Conservation (phyloP, 1,284 basidiomycete species). For the Trametes hirsuta region DNA sequence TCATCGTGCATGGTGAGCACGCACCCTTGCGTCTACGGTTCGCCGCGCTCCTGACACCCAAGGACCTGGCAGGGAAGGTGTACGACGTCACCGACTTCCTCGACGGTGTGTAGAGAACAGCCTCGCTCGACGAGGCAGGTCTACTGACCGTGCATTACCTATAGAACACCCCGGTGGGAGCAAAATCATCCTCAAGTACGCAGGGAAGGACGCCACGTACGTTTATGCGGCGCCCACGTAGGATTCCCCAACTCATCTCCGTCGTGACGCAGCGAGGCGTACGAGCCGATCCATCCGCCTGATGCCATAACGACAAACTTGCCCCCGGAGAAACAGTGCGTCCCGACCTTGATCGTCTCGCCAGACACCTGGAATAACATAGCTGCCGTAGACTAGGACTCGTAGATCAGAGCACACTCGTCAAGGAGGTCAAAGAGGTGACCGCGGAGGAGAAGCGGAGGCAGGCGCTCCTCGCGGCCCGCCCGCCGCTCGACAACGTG, state of each 20-base stretch:
- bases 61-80: conserved; percentile 52
- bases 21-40: background rate
- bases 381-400: conserved; percentile 44
- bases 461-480: conserved; percentile 41
- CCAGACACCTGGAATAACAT: background rate
- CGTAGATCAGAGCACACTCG: conserved; percentile 50
- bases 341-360: background rate
- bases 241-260: background rate
- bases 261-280: conserved; percentile 46
- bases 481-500: conserved; percentile 61
- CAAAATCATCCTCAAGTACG: conserved; percentile 69
- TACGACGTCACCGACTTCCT: conserved; percentile 77
- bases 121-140: background rate
- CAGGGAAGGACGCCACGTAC: conserved; percentile 75
- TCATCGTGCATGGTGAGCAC: conserved; percentile 67
- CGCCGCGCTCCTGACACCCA: background rate
- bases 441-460: conserved; percentile 48
- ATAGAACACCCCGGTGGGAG: conserved; percentile 57
- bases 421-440: conserved; percentile 47
- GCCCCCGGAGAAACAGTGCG: conserved; percentile 49
- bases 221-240: conserved; percentile 20
- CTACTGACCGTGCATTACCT: background rate
- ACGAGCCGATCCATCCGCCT: conserved; percentile 67
- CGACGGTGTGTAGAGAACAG: conserved; percentile 42
- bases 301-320: conserved; percentile 66